Evolutionary conservation across 257 asterid genomes (phyloP).

Genomic region (Solanum clarkiae): DNA sequence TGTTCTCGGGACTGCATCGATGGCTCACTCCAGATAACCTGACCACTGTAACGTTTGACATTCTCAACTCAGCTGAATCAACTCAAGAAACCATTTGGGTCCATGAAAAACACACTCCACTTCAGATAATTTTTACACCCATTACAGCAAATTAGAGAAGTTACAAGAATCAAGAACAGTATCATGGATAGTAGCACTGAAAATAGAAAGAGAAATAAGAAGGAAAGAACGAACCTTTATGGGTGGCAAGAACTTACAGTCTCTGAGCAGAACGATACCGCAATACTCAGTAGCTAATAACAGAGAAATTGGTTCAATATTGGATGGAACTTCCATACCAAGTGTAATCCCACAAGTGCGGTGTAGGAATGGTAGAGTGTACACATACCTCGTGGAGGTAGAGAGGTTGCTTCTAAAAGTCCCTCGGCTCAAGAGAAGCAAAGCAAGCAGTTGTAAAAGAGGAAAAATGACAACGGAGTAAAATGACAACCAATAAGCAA

Average conservation of each 20-base stretch:
- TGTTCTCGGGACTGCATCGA: conserved; percentile 65
- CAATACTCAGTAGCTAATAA: not conserved
- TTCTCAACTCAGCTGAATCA: conserved; percentile 67
- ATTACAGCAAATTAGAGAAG: not conserved
- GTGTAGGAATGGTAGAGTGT: not conserved
- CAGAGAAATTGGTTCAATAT: not conserved
- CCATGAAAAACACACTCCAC: not conserved
- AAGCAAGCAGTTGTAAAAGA: not conserved
- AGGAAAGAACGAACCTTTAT: not conserved
- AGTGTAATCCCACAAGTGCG: not conserved
- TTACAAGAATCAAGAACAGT: not conserved
- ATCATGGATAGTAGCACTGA: not conserved
- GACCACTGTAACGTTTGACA: conserved; percentile 71
- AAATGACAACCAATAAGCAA: not conserved
- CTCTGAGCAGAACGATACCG: not conserved
- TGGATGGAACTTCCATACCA: not conserved
- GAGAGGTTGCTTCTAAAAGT: not conserved
- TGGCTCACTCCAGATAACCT: conserved; percentile 68
- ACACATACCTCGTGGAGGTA: not conserved
- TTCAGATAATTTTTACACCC: not conserved
- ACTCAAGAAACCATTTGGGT: not conserved
- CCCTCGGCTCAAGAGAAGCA: not conserved
- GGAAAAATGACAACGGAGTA: not conserved
- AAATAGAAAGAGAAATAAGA: not conserved
- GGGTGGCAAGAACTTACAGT: not conserved